Evolutionary conservation across 2,329 filamentous ascomycete species (phyloP).

Genomic region (Periconia macrospinosa): DNA sequence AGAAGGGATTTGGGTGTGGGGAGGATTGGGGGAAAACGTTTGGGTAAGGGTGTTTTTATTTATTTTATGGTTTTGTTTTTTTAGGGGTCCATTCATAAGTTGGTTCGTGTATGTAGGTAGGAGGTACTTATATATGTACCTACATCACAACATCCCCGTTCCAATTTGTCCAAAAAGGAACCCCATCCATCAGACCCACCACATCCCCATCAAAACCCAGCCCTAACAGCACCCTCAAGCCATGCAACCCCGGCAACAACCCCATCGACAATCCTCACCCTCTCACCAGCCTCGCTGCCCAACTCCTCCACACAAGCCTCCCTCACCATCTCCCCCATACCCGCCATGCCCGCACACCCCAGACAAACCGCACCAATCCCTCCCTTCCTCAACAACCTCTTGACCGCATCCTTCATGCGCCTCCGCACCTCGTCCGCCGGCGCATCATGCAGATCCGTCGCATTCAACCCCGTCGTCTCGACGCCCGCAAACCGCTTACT

Average conservation of each 20-base stretch:
- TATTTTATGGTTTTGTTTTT: too few species aligned
- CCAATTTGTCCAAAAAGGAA: too few species aligned
- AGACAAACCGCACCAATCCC: slow-evolving; percentile 72
- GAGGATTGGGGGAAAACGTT: too few species aligned
- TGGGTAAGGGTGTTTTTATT: too few species aligned
- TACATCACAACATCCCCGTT: too few species aligned
- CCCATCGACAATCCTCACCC: slow-evolving; percentile 76
- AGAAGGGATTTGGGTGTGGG: too few species aligned
- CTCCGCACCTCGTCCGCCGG: slow-evolving; percentile 64
- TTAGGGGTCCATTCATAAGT: too few species aligned
- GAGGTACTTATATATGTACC: too few species aligned
- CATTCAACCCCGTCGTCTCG: slow-evolving; percentile 77
- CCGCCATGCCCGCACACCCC: slow-evolving; percentile 90
- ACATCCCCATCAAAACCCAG: slow-evolving; percentile 26
- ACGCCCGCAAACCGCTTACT: slow-evolving; percentile 72
- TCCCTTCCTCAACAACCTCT: slow-evolving; percentile 60
- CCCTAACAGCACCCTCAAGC: slow-evolving; percentile 56
- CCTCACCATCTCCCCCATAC: slow-evolving; percentile 75
- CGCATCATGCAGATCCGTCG: slow-evolving; percentile 75
- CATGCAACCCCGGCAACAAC: slow-evolving; percentile 70
- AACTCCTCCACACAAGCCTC: slow-evolving; percentile 67
- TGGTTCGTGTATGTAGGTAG: too few species aligned
- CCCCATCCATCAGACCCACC: too few species aligned
- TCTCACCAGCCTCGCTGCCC: slow-evolving; percentile 60
- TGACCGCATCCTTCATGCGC: slow-evolving; percentile 71